Percentiles rank a stretch among this genome's conserved stretches.
Conservation (phyloP, 192 early-diverging fungal species). For the Rhizophagus clarus region DNA sequence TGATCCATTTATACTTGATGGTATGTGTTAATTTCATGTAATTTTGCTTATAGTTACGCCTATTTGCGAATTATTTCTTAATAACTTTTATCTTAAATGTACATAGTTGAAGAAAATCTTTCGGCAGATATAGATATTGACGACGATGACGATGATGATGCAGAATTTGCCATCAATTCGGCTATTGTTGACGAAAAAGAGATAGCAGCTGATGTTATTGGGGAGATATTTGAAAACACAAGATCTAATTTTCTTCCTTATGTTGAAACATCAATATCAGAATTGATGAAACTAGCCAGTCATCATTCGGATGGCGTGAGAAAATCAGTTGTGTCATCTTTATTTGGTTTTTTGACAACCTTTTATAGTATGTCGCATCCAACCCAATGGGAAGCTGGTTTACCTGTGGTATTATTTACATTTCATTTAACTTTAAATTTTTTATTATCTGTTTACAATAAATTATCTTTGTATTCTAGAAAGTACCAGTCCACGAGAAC, state of each 20-base stretch:
- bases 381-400: constrained; percentile 75
- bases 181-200: constrained; percentile 94
- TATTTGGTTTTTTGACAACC: constrained; percentile 79
- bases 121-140: constrained; percentile 40
- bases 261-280: constrained; percentile 70
- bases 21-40: neutral
- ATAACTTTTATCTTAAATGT: neutral
- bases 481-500: constrained; percentile 74
- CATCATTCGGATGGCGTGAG: constrained; percentile 85
- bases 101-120: constrained; percentile 15
- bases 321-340: constrained; percentile 69
- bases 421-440: neutral
- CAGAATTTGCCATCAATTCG: constrained; percentile 66
- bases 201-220: constrained; percentile 84
- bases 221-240: constrained; percentile 84
- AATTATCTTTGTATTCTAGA: constrained; percentile 33
- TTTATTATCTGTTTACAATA: constrained; percentile 7
- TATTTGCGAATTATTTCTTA: neutral
- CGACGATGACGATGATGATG: constrained; percentile 58
- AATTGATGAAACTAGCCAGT: constrained; percentile 65
- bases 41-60: neutral
- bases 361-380: constrained; percentile 72
- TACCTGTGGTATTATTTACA: constrained; percentile 51
- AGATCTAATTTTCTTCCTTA: constrained; percentile 79
- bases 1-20: constrained; percentile 27